Evolutionary conservation across 164 flowering plant species (phyloP).

Genomic region (Saururus chinensis): DNA sequence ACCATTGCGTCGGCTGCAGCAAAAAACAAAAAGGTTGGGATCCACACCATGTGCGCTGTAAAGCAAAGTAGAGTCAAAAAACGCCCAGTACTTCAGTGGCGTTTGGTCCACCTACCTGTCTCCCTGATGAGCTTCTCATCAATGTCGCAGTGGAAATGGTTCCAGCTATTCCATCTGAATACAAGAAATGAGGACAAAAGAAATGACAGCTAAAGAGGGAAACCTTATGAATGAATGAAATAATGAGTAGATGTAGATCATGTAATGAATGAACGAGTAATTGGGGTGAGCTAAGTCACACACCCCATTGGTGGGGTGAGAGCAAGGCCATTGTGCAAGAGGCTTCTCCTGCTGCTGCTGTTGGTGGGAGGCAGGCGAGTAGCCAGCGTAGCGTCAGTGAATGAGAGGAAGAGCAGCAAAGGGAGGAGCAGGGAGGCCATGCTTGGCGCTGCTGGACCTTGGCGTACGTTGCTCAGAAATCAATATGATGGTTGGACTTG

Average conservation of each 20-base stretch:
- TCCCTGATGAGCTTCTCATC: constrained; percentile 9
- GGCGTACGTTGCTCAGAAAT: too few species aligned
- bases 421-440: not conserved
- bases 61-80: not conserved
- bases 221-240: not conserved
- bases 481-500: too few species aligned
- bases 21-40: not conserved
- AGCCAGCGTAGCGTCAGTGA: not conserved
- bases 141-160: constrained; percentile 9
- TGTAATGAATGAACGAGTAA: too few species aligned
- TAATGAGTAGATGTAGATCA: too few species aligned
- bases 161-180: constrained; percentile 14
- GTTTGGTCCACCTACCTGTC: constrained; percentile 4
- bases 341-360: constrained; percentile 11
- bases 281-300: not conserved
- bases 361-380: not conserved
- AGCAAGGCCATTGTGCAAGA: constrained; percentile 27
- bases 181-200: too few species aligned
- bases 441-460: not conserved
- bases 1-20: constrained; percentile 56
- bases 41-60: not conserved
- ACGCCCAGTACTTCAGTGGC: not conserved
- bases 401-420: not conserved
- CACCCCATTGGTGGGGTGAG: constrained; percentile 39
- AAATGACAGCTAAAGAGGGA: not conserved